Percentiles rank a stretch among this genome's conserved stretches.
phyloP scores from a whole-genome alignment of 2,329 filamentous ascomycete genomes.

The Xylariaceae sp. region DNA sequence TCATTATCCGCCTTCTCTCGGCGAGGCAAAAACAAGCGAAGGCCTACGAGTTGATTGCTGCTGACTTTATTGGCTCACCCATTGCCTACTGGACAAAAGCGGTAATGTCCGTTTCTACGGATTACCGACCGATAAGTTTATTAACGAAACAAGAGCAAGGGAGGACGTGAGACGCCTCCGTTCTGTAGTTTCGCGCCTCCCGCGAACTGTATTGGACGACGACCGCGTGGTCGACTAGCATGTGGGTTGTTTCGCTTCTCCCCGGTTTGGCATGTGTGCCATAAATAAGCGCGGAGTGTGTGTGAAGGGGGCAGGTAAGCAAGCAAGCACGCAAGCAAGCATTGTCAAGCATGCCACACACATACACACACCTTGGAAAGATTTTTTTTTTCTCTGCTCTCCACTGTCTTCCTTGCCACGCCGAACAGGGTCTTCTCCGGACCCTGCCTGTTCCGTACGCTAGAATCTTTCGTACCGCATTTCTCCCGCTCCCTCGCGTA shows the following conservation, averaged over 20 bases:
- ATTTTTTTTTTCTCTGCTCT: not conserved
- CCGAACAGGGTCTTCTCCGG: not conserved
- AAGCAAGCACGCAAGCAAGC: no score
- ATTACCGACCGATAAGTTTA: not conserved
- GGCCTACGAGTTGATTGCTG: not conserved
- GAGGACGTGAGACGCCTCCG: not conserved
- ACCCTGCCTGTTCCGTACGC: not conserved
- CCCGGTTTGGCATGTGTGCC: not conserved
- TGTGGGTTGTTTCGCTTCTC: not conserved
- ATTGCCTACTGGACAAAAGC: no score
- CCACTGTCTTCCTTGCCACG: not conserved
- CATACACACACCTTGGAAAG: not conserved
- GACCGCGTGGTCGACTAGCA: constrained; percentile 16
- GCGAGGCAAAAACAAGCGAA: constrained; percentile 4
- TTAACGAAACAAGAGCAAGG: not conserved
- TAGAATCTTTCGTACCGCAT: not conserved
- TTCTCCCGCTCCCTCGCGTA: not conserved
- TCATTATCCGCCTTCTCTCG: not conserved
- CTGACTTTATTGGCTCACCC: no score
- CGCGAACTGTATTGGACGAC: constrained; percentile 5
- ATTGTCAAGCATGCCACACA: not conserved
- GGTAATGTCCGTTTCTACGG: not conserved
- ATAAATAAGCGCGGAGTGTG: not conserved
- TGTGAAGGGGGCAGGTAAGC: no score
- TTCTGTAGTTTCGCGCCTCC: constrained; percentile 8